Base-by-base conservation (phyloP, 164 flowering plant genomes). In the Platanus orientalis region DNA sequence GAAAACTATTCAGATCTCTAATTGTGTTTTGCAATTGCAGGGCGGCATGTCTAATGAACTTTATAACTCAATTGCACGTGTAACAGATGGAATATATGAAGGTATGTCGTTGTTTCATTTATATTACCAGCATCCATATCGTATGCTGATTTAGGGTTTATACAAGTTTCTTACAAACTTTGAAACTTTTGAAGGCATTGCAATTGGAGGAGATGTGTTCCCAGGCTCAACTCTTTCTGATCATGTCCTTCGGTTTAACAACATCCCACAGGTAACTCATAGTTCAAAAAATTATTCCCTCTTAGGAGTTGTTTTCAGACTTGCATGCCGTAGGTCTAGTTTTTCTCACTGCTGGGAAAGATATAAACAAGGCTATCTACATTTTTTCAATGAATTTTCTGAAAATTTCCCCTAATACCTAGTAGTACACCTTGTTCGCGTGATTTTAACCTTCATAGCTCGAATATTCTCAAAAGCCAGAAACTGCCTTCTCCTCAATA, bases 1-100 rank as follows among this genome's bases (percentile, higher is more conserved):
- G 39, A 34, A 34, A 34, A 34, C 10, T 5, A 34, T 34, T 10
- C 10, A 34, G 39, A 5, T 34, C 39, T 34, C 39, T 5, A 49
- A 1, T 20, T n/a, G 24, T 21, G 12, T 49, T 16, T 49, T 49
- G n/a, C 6, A 48, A 48, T 29, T 68, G 59, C 83, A 87, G 93
- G 90, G 93, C 68, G 93, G 88, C 50, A 87, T 87, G 93, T 87
- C 93, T 29, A 85, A 87, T 72, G 93, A 87, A 60, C 34, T 87
- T 44, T 87, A 87, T 71, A 87, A 76, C 54, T 74, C 87, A 52
- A 76, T 87, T 71, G 93, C 93, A 45, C 90, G n/a, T n/a, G n/a
- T n/a, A n/a, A n/a, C n/a, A n/a, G n/a, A n/a, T n/a, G n/a, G n/a
- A n/a, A n/a, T n/a, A 90, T 72, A 89, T 87, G 6, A 83, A 90